Percentiles rank a stretch among this genome's conserved stretches.
These are phyloP conservation scores for Vitis hybrid DNA, from an alignment of 177 flowering plant species.

Conservation along the genomic window DNA sequence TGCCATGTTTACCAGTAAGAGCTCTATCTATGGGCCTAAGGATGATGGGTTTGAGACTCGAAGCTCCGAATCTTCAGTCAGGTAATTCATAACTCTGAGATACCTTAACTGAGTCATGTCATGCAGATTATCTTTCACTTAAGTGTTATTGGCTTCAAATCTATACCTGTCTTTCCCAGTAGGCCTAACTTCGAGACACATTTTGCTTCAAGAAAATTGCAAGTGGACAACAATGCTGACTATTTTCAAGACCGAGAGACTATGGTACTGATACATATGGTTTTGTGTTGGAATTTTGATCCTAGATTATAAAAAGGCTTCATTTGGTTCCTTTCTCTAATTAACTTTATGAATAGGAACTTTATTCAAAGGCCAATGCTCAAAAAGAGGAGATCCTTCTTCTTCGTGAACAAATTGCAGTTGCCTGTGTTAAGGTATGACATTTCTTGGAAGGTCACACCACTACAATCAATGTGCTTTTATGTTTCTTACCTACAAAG, in stretches of 20 bases:
- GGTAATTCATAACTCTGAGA: constrained; percentile 30
- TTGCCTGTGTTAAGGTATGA: constrained; percentile 64
- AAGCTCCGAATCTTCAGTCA: constrained; percentile 31
- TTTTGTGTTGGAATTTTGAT: constrained; percentile 5
- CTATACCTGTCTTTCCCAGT: constrained; percentile 11
- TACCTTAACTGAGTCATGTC: background rate
- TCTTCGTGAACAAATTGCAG: constrained; percentile 66
- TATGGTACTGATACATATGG: constrained; percentile 38
- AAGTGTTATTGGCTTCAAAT: constrained; percentile 8
- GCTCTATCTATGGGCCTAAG: constrained; percentile 25
- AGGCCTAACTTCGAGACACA: constrained; percentile 32
- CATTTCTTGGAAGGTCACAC: background rate
- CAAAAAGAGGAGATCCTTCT: constrained; percentile 67
- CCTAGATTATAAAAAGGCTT: constrained; percentile 1
- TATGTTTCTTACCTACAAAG: constrained; percentile 6
- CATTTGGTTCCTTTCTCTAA: background rate
- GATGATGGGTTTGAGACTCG: constrained; percentile 23
- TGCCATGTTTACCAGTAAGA: constrained; percentile 36
- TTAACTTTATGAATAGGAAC: constrained; percentile 39
- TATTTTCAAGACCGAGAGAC: constrained; percentile 48
- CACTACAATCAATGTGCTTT: background rate
- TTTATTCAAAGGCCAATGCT: constrained; percentile 48
- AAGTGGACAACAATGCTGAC: constrained; percentile 28
- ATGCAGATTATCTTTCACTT: background rate
- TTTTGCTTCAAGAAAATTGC: constrained; percentile 30